These are phyloP conservation scores for Globisporangium nunn DNA, from an alignment of 352 stramenopile species.

Conservation along the genomic window DNA sequence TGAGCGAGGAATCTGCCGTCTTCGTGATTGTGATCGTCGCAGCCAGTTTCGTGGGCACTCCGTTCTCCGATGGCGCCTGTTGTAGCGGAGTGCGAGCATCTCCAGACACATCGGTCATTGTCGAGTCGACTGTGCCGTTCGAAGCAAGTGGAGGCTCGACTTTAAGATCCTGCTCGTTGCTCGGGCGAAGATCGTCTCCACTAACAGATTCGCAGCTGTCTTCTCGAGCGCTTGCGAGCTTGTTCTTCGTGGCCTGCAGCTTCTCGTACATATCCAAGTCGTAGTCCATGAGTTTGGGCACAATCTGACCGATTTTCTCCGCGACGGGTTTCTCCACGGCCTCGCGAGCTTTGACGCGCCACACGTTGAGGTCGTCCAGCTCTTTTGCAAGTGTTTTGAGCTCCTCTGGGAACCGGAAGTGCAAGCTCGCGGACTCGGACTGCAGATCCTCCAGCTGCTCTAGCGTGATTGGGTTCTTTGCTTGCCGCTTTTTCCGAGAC, in stretches of 20 bases:
- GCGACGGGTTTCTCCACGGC: conserved; percentile 34
- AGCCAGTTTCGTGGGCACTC: not conserved
- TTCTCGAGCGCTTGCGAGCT: conserved; percentile 12
- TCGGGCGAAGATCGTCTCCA: conserved; percentile 1
- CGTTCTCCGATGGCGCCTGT: not conserved
- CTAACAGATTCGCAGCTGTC: not conserved
- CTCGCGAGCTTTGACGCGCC: conserved; percentile 55
- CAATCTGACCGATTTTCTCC: conserved; percentile 26
- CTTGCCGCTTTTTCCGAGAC: conserved; percentile 70
- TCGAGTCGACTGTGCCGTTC: not conserved
- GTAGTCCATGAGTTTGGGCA: conserved; percentile 45
- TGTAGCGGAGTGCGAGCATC: not conserved
- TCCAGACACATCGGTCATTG: not conserved
- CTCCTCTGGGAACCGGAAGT: conserved; percentile 76
- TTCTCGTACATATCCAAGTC: conserved; percentile 59
- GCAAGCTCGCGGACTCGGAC: conserved; percentile 44
- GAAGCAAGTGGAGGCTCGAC: not conserved
- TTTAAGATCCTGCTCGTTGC: not conserved
- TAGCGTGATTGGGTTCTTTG: conserved; percentile 53
- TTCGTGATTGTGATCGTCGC: not conserved
- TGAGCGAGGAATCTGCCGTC: not conserved
- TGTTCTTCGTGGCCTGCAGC: conserved; percentile 43
- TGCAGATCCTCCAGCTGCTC: conserved; percentile 48
- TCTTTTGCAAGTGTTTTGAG: conserved; percentile 68
- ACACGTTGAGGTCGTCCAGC: conserved; percentile 50